phyloP scores from a whole-genome alignment of 805 yeast genomes.

The Starmerella potacharoeniae region DNA sequence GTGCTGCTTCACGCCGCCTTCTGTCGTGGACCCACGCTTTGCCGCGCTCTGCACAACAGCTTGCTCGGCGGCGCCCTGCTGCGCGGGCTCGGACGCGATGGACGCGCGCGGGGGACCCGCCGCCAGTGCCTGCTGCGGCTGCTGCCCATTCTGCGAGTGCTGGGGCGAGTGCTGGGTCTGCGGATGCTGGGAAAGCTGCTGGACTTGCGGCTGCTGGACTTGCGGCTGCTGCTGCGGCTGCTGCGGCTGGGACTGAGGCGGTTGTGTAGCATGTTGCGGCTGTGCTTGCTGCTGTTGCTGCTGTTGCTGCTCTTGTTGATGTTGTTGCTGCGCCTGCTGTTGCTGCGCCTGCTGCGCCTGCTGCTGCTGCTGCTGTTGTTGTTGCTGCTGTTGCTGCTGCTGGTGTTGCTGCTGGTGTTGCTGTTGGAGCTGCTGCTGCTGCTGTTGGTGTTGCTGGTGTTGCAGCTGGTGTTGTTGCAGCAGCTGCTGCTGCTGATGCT shows the following conservation, averaged over 20 bases:
- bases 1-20: neutral
- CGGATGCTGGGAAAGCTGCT: conserved; percentile 10
- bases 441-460: conserved; percentile 5
- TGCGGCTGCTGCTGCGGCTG: conserved; percentile 13
- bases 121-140: conserved; percentile 6
- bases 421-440: conserved; percentile 7
- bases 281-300: conserved; percentile 1
- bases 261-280: conserved; percentile 8
- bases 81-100: neutral
- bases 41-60: neutral
- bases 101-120: neutral
- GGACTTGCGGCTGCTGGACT: conserved; percentile 14
- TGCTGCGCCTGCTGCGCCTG: conserved; percentile 1
- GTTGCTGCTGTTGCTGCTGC: conserved; percentile 9
- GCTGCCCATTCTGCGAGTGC: conserved; percentile 14
- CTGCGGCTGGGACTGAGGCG: conserved; percentile 2
- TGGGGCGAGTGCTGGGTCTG: conserved; percentile 10
- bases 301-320: neutral
- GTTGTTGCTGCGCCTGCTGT: neutral
- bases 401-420: conserved; percentile 4
- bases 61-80: neutral
- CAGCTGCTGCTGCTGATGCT: conserved; percentile 13
- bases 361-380: conserved; percentile 4
- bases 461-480: conserved; percentile 3
- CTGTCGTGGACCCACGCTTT: neutral